Evolutionary conservation across 179 eudicot genomes (phyloP).

Genomic region (Carnegiea gigantea): DNA sequence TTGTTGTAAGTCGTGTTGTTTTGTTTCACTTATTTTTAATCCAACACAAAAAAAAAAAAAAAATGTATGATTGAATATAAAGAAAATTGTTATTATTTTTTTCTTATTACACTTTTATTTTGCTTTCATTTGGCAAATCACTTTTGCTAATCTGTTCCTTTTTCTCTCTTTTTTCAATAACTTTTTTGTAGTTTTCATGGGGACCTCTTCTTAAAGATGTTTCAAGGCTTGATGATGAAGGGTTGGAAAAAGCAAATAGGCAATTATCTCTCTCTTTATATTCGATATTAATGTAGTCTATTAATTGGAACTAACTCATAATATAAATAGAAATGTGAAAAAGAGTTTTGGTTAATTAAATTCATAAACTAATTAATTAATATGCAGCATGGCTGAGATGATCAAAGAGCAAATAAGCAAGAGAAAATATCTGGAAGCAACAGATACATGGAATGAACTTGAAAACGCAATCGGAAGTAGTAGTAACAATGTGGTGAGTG

Average conservation of each 20-base stretch:
- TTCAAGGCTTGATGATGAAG: slow-evolving; percentile 67
- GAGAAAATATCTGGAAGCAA: slow-evolving; percentile 57
- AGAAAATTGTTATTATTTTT: background rate
- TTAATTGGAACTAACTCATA: background rate
- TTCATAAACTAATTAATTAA: background rate
- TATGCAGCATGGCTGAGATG: slow-evolving; percentile 49
- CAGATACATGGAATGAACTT: slow-evolving; percentile 56
- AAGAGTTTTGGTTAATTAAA: background rate
- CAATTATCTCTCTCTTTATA: background rate
- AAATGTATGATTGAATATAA: no score
- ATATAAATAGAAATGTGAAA: background rate
- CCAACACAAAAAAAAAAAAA: no score
- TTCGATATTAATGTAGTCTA: background rate
- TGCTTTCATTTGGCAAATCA: no score
- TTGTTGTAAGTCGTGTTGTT: slow-evolving; percentile 46
- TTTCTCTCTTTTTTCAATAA: background rate
- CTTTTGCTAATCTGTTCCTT: background rate
- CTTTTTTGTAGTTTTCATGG: slow-evolving; percentile 63
- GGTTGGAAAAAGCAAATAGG: slow-evolving; percentile 56
- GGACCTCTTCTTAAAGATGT: slow-evolving; percentile 80
- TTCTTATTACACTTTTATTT: background rate
- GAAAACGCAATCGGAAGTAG: slow-evolving; percentile 38
- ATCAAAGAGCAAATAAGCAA: slow-evolving; percentile 55
- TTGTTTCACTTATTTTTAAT: no score
- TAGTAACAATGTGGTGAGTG: slow-evolving; percentile 56